Evolutionary conservation across 805 yeast genomes (phyloP).

Genomic region (Spathaspora girioi): DNA sequence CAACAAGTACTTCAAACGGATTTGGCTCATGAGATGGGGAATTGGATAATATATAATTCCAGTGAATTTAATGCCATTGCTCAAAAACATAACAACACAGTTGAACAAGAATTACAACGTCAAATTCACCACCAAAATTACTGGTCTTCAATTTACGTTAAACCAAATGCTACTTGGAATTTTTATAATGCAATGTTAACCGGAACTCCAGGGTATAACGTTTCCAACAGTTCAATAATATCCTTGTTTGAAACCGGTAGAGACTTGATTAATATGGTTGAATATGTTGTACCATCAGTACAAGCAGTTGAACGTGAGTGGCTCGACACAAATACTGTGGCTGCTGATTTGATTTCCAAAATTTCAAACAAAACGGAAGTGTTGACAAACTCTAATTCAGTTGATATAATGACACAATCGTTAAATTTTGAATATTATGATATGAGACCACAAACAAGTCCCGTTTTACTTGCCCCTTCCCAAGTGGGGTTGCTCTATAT

Average conservation of each 20-base stretch:
- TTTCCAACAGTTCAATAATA: conserved; percentile 27
- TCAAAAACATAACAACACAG: conserved; percentile 17
- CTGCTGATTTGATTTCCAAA: conserved; percentile 15
- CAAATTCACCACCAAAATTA: conserved; percentile 52
- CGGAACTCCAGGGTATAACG: conserved; percentile 25
- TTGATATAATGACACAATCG: conserved; percentile 21
- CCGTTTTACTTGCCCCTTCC: conserved; percentile 57
- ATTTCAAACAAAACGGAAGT: conserved; percentile 3
- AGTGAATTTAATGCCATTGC: conserved; percentile 28
- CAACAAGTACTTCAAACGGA: conserved; percentile 22
- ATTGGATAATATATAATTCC: conserved; percentile 32
- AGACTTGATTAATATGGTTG: conserved; percentile 47
- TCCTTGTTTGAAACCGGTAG: conserved; percentile 59
- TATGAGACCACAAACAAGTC: conserved; percentile 44
- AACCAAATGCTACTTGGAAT: conserved; percentile 43
- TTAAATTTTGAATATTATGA: conserved; percentile 38
- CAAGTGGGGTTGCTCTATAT: conserved; percentile 75
- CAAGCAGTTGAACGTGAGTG: conserved; percentile 29
- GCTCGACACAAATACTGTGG: conserved; percentile 20
- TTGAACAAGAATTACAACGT: conserved; percentile 36
- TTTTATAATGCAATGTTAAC: conserved; percentile 35
- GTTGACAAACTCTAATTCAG: conserved; percentile 7
- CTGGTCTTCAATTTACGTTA: conserved; percentile 61
- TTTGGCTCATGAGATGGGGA: conserved; percentile 20
- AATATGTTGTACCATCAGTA: conserved; percentile 42